Conservation (phyloP, 2,329 filamentous ascomycete species). For the Verruconis gallopava region DNA sequence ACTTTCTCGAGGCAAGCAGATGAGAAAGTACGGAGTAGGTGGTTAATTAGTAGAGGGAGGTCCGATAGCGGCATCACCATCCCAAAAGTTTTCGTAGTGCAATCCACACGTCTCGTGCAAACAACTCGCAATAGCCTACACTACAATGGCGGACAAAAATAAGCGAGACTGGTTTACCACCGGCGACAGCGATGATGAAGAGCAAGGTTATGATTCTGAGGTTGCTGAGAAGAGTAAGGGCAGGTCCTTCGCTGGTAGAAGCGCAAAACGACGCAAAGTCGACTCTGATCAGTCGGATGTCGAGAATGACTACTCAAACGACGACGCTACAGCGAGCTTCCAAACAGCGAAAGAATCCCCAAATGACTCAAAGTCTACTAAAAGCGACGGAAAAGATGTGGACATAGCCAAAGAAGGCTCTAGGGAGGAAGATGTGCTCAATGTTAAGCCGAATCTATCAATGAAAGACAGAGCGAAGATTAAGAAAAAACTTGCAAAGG, state of each 20-base stretch:
- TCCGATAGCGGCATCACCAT: too few species aligned
- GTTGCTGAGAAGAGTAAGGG: conserved; percentile 54
- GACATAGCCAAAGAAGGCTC: neutral
- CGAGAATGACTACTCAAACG: conserved; percentile 14
- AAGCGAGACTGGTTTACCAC: conserved; percentile 57
- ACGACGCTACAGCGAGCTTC: conserved; percentile 8
- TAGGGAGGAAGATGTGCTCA: neutral
- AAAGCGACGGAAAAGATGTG: neutral
- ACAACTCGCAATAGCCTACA: too few species aligned
- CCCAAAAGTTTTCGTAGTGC: too few species aligned
- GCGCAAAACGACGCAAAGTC: conserved; percentile 50
- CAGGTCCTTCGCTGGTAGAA: conserved; percentile 31
- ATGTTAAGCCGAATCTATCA: neutral
- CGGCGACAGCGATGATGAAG: conserved; percentile 29
- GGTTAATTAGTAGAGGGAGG: too few species aligned
- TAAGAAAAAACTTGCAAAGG: conserved; percentile 44
- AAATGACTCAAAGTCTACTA: neutral
- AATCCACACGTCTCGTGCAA: too few species aligned
- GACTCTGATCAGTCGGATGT: conserved; percentile 29
- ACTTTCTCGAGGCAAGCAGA: too few species aligned
- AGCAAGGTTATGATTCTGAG: conserved; percentile 52
- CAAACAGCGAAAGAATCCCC: neutral
- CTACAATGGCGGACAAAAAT: conserved; percentile 53
- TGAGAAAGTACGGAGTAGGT: too few species aligned
- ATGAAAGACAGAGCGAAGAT: conserved; percentile 6